A percentile compares a stretch with the other conserved stretches of the same genome.
Conservation (phyloP, 169 alveolate genomes). For the Miamiensis avidus region DNA sequence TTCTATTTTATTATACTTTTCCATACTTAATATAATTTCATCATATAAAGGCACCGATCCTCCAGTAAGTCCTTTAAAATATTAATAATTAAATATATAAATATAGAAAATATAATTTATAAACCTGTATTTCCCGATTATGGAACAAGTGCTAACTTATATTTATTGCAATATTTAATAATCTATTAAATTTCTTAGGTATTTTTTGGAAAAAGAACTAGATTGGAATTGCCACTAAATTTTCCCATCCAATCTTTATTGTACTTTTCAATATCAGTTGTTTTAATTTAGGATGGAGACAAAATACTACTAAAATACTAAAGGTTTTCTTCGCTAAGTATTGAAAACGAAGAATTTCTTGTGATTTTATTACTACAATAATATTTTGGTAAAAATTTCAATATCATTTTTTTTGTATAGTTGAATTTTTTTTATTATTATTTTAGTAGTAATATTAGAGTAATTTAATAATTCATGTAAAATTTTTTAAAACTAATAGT, state of each 20-base stretch:
- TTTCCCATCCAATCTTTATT: constrained; percentile 66
- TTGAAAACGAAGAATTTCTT: background rate
- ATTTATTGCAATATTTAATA: constrained; percentile 67
- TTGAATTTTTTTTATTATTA: no score
- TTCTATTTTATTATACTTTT: constrained; percentile 61
- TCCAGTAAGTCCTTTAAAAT: constrained; percentile 70
- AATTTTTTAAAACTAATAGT: no score
- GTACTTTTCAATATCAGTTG: background rate
- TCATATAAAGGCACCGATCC: constrained; percentile 80
- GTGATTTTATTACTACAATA: background rate
- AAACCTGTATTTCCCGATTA: constrained; percentile 86
- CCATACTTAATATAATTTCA: constrained; percentile 69
- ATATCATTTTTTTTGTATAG: background rate
- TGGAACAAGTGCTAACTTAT: constrained; percentile 71
- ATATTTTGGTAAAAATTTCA: no score
- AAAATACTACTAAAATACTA: no score
- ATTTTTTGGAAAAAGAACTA: constrained; percentile 72
- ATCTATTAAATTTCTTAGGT: constrained; percentile 61
- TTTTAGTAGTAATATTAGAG: background rate
- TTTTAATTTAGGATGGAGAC: no score
- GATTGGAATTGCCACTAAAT: constrained; percentile 52
- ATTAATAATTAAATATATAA: no score
- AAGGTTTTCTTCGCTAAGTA: background rate
- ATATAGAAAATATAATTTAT: no score
- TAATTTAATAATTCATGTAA: no score